These are phyloP conservation scores for Calonectria fujianensis DNA, from an alignment of 2,329 filamentous ascomycete species.

Conservation along the genomic window DNA sequence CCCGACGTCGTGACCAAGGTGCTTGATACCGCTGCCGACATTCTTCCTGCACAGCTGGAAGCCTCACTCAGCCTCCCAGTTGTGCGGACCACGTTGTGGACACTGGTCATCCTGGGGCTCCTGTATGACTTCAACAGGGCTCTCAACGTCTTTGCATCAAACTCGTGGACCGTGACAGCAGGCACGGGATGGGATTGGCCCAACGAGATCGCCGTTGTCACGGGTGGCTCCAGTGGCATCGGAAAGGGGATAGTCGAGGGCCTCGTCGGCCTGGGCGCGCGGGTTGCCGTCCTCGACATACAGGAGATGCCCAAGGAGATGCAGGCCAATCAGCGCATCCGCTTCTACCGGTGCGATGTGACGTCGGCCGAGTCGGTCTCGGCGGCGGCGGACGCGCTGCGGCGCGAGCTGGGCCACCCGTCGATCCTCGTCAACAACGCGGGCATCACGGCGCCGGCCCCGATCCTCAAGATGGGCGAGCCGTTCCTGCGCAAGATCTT, in stretches of 20 bases:
- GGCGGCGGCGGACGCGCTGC: constrained; percentile 62
- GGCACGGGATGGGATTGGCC: constrained; percentile 60
- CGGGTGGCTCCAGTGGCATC: constrained; percentile 66
- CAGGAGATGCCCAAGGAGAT: constrained; percentile 54
- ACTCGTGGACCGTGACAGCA: constrained; percentile 54
- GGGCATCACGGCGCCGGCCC: constrained; percentile 75
- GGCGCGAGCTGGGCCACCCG: constrained; percentile 73
- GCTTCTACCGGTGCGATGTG: constrained; percentile 63
- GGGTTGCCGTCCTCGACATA: constrained; percentile 82
- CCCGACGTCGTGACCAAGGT: constrained; percentile 43
- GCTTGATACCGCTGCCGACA: constrained; percentile 29
- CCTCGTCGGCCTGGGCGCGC: constrained; percentile 67
- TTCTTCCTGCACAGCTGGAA: constrained; percentile 35
- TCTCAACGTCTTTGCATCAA: constrained; percentile 55
- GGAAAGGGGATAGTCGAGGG: constrained; percentile 60
- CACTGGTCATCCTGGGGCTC: constrained; percentile 52
- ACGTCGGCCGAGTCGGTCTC: constrained; percentile 66
- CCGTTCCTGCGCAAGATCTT: constrained; percentile 78
- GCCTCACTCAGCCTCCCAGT: constrained; percentile 35
- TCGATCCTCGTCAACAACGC: constrained; percentile 84
- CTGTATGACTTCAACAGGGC: constrained; percentile 50
- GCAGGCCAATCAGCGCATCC: constrained; percentile 48
- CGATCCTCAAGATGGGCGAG: constrained; percentile 74
- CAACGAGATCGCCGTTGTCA: constrained; percentile 65
- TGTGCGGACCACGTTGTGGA: constrained; percentile 38